Evolutionary conservation across 2,329 filamentous ascomycete species (phyloP), one percentile per base, ranked within the genome.

Genomic region (Botrytis squamosa): DNA sequence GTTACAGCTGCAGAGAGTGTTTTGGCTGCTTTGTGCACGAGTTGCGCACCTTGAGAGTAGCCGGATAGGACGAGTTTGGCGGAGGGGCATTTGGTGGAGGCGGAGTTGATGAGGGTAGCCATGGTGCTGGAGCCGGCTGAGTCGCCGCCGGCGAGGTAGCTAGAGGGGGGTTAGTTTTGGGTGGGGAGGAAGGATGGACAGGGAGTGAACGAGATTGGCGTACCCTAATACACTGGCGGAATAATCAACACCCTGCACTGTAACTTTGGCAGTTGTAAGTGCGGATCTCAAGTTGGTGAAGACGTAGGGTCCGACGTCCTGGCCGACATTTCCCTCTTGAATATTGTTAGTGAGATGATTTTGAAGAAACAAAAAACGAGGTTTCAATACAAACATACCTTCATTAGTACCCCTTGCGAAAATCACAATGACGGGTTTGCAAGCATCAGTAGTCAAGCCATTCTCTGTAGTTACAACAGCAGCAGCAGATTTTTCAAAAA

Each of bases 361-460:
- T 9, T 57, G 52, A 18, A 29, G 6, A 57, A 65, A 18, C 16
- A 38, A 18, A 25, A 36, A 38, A 6, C 40, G 7, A 46, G 44
- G 18, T 18, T 25, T 16, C 8, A 60, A 25, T 10, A 25, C 18
- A 60, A 38, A 42, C 65, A 68, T 57, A 68, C 65, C 65, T 76
- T 87, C 85, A 22, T 83, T 84, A 14, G 85, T 86, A 29, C 84
- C 85, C 66, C 85, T 83, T 12, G 85, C 85, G 74, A 84, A 87
- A 64, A 86, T 84, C 69, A 87, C 63, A 60, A 72, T 72, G 14
- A 72, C 70, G 9, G 70, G n/a, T 12, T 72, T 72, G 1, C 70
- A 72, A 4, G 63, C 40, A 36, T 68, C 63, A 2, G 63, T 68
- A 10, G 70, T 59, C 6, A 72, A 40, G 16, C 70, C 63, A 60